Conservation (phyloP, 805 yeast species). For the Blastobotrys terrestris region DNA sequence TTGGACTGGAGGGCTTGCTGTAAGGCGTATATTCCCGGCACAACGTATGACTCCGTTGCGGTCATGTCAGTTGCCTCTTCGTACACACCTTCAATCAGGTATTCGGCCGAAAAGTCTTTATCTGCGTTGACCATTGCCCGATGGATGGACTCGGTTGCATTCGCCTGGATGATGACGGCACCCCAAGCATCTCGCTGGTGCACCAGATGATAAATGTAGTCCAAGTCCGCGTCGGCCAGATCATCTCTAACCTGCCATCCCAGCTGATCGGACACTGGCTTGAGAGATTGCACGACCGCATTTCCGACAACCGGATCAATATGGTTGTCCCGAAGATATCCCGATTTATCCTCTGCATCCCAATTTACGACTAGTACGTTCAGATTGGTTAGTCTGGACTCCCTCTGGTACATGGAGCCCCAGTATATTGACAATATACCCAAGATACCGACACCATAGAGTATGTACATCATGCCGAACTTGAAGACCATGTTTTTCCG, state of each 20-base stretch:
- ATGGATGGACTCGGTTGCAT: constrained; percentile 39
- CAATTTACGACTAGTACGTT: constrained; percentile 38
- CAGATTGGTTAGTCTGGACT: constrained; percentile 30
- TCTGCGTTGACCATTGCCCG: constrained; percentile 35
- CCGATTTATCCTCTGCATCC: constrained; percentile 17
- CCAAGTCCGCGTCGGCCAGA: constrained; percentile 13
- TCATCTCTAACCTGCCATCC: constrained; percentile 1
- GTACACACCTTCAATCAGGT: constrained; percentile 39
- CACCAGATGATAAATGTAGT: constrained; percentile 40
- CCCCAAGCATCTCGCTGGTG: constrained; percentile 60
- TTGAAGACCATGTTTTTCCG: neutral
- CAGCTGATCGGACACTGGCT: neutral
- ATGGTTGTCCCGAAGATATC: neutral
- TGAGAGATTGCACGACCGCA: neutral
- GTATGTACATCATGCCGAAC: neutral
- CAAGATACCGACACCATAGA: constrained; percentile 18
- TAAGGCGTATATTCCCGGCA: constrained; percentile 38
- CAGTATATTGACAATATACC: constrained; percentile 42
- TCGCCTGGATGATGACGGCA: constrained; percentile 45
- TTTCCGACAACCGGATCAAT: neutral
- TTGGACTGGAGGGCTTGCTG: constrained; percentile 27
- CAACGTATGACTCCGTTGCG: constrained; percentile 41
- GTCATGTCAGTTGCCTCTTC: constrained; percentile 62
- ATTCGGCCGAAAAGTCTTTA: constrained; percentile 26
- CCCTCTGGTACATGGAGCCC: constrained; percentile 39